These are phyloP conservation scores for Westerdykella ornata DNA, from an alignment of 2,329 filamentous ascomycete genomes.

Conservation along the genomic window DNA sequence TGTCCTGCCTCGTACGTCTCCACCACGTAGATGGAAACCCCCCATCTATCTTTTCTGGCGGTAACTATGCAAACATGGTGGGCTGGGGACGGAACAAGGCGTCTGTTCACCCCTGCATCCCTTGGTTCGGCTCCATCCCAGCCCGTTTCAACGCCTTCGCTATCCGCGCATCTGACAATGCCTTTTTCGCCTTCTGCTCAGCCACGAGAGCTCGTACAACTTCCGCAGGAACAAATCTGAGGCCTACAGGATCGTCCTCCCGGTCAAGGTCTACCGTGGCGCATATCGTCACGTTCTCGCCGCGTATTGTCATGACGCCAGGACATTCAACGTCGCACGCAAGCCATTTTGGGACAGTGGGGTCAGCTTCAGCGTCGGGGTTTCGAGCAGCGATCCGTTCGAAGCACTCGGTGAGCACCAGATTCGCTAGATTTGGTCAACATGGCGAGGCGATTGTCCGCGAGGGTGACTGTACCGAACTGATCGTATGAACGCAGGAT, in stretches of 20 bases:
- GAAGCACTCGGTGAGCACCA: constrained; percentile 86
- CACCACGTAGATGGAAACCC: no score
- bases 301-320: constrained; percentile 85
- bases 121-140: constrained; percentile 60
- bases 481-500: constrained; percentile 96
- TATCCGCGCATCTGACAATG: constrained; percentile 43
- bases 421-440: constrained; percentile 60
- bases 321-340: constrained; percentile 80
- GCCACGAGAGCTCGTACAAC: constrained; percentile 66
- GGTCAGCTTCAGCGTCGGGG: constrained; percentile 21
- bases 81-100: no score
- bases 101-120: constrained; percentile 62
- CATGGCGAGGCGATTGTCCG: not conserved
- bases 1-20: no score
- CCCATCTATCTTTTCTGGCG: no score
- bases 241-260: constrained; percentile 80
- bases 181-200: constrained; percentile 68
- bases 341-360: constrained; percentile 40
- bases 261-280: constrained; percentile 96
- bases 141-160: constrained; percentile 56
- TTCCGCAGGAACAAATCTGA: constrained; percentile 59
- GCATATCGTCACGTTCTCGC: constrained; percentile 92
- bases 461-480: constrained; percentile 59
- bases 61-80: no score
- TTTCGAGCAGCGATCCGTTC: constrained; percentile 74